Evolutionary conservation across 306 rosid genomes (phyloP), one percentile per base, ranked within the genome.

Genomic region (Psophocarpus tetragonolobus): DNA sequence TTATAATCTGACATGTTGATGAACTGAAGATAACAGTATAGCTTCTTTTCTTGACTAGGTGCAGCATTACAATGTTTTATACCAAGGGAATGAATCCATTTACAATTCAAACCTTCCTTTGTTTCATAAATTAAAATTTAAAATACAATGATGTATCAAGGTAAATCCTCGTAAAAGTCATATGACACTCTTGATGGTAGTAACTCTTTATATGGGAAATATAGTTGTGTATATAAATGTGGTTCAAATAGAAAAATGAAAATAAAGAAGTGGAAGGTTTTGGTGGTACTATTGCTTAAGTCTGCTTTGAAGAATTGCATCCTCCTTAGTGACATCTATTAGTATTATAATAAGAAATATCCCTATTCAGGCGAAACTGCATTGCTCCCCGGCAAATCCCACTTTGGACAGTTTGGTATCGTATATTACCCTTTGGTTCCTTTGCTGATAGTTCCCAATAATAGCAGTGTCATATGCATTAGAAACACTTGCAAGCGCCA

Each of bases 381-480:
- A 94, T 64, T 79, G 29, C 81, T 94, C 98, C 17, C 51, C 82
- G 15, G 95, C 97, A 84, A 94, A 90, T 78, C 98, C 98, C 69
- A 92, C 77, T 85, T 26, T 76, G n/a, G 91, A 88, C 60, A 83
- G 84, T 84, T 89, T 83, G 24, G 82, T 76, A 81, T 94, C 84
- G 79, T 92, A 94, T 54, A 92, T 56, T n/a, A 94, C 91, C 92
- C 97, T 92, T 51, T 90, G 97, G 71, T 94, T 94, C 84, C 84
- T 90, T 82, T 94, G 98, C 85, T 92, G 98, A 71, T 85, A 92
- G 74, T 90, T 92, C 78, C 97, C 98, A 45, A 94, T 76, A 6
- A 94, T 90, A 8, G 85, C 80, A 2, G 75, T 79, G 69, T 85
- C 91, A 56, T 83, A 73, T 56, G 85, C 97, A 57, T 85, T 72